These are phyloP conservation scores for Heteromeles arbutifolia DNA, from an alignment of 306 rosid species.

Conservation along the genomic window DNA sequence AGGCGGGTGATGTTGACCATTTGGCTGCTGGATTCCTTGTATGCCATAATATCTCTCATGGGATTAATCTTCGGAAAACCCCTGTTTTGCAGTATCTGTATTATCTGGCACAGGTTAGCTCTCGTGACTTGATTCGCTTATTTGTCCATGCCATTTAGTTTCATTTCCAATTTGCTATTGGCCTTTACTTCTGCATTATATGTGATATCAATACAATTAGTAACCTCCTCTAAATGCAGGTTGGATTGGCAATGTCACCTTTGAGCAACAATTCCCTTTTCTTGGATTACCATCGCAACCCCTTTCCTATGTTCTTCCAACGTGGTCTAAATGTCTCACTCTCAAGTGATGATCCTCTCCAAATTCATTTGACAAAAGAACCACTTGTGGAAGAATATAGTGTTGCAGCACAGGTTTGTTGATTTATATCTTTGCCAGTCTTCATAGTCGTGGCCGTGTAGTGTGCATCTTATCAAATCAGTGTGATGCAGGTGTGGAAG, in stretches of 20 bases:
- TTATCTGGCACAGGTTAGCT: slow-evolving; percentile 77
- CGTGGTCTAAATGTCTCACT: slow-evolving; percentile 82
- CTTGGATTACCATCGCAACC: slow-evolving; percentile 78
- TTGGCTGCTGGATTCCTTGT: slow-evolving; percentile 75
- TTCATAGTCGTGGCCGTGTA: not conserved
- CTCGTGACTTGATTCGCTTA: not conserved
- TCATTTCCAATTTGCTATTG: not conserved
- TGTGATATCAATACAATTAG: slow-evolving; percentile 1
- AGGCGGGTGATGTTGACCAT: slow-evolving; percentile 92
- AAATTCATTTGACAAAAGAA: slow-evolving; percentile 47
- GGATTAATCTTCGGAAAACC: slow-evolving; percentile 69
- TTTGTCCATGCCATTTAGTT: not conserved
- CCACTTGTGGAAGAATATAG: slow-evolving; percentile 48
- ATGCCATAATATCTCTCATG: slow-evolving; percentile 81
- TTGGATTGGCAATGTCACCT: slow-evolving; percentile 76
- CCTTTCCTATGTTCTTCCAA: slow-evolving; percentile 76
- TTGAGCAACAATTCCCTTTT: slow-evolving; percentile 85
- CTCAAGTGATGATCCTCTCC: slow-evolving; percentile 72
- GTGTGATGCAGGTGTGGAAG: slow-evolving; percentile 64
- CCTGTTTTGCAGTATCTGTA: slow-evolving; percentile 81
- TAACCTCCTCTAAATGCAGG: slow-evolving; percentile 29
- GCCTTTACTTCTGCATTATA: not conserved
- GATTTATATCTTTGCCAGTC: not conserved
- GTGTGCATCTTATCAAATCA: not conserved
- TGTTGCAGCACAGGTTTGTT: slow-evolving; percentile 40